Evolutionary conservation across 2,329 filamentous ascomycete genomes (phyloP).

Genomic region (Trichoderma hamatum): DNA sequence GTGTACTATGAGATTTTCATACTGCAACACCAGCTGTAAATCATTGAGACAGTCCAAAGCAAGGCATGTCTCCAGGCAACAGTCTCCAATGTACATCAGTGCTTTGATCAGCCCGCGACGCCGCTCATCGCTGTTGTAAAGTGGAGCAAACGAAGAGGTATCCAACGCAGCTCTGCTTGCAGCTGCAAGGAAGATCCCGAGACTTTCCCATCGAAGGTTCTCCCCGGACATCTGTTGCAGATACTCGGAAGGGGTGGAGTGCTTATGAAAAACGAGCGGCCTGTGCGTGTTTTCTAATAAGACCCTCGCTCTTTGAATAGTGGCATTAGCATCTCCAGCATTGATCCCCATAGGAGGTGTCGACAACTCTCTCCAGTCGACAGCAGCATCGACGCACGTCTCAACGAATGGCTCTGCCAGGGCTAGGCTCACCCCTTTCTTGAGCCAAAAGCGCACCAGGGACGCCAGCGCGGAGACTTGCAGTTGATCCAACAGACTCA

Average conservation of each 20-base stretch:
- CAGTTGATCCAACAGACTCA: constrained; percentile 15
- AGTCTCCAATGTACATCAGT: constrained; percentile 19
- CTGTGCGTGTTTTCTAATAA: constrained; percentile 13
- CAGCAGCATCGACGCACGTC: constrained; percentile 3
- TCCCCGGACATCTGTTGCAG: constrained; percentile 16
- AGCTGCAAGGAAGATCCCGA: constrained; percentile 18
- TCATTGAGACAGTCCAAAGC: constrained; percentile 22
- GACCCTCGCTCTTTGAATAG: not conserved
- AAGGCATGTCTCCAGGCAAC: constrained; percentile 19
- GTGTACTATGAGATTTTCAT: constrained; percentile 22
- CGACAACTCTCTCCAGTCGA: constrained; percentile 14
- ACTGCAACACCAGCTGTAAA: constrained; percentile 17
- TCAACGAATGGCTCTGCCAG: constrained; percentile 13
- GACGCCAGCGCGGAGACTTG: constrained; percentile 12
- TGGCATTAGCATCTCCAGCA: not conserved
- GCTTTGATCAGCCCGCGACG: constrained; percentile 17
- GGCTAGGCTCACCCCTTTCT: constrained; percentile 17
- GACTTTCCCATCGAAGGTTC: constrained; percentile 17
- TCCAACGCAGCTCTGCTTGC: constrained; percentile 18
- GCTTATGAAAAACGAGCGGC: not conserved
- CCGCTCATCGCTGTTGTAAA: constrained; percentile 21
- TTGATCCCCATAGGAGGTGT: not conserved
- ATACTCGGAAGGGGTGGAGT: constrained; percentile 10
- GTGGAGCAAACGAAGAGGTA: constrained; percentile 15
- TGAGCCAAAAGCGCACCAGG: constrained; percentile 19